Conservation (phyloP, 1,284 basidiomycete genomes). For the Naganishia sp. region DNA sequence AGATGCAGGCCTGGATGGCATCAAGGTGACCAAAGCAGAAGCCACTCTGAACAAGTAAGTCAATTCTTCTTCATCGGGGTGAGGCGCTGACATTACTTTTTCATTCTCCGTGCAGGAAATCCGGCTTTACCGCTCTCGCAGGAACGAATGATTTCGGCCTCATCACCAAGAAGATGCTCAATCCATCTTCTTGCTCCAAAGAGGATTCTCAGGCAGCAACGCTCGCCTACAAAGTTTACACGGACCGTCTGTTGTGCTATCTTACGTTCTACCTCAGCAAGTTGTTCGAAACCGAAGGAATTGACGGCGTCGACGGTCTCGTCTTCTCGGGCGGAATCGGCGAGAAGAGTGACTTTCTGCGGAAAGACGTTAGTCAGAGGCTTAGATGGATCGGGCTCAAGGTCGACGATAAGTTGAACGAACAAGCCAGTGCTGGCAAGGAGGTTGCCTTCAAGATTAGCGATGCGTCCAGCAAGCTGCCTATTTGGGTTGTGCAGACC, state of each 20-base stretch:
- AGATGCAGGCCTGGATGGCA: constrained; percentile 59
- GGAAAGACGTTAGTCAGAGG: constrained; percentile 61
- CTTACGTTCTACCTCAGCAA: constrained; percentile 74
- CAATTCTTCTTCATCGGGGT: not conserved
- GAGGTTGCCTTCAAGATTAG: constrained; percentile 52
- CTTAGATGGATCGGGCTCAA: constrained; percentile 65
- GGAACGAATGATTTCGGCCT: constrained; percentile 74
- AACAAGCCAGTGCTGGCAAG: constrained; percentile 44
- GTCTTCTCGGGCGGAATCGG: constrained; percentile 87
- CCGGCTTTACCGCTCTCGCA: constrained; percentile 66
- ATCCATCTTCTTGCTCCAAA: constrained; percentile 48
- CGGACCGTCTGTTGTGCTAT: constrained; percentile 71
- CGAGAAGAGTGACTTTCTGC: constrained; percentile 66
- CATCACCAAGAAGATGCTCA: constrained; percentile 57
- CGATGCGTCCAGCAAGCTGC: constrained; percentile 46
- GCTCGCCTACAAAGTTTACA: constrained; percentile 71
- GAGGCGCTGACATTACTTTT: not conserved
- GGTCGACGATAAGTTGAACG: constrained; percentile 57
- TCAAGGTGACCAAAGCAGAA: constrained; percentile 69
- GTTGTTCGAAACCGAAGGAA: constrained; percentile 57
- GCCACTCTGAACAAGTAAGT: constrained; percentile 72
- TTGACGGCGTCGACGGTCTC: constrained; percentile 65
- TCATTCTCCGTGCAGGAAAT: constrained; percentile 53
- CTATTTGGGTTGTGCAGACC: constrained; percentile 57
- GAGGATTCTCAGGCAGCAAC: constrained; percentile 49